Percentiles rank a stretch among this genome's conserved stretches.
Conservation (phyloP, 129 eudicot genomes). For the carrot (Daucus carota) region DNA sequence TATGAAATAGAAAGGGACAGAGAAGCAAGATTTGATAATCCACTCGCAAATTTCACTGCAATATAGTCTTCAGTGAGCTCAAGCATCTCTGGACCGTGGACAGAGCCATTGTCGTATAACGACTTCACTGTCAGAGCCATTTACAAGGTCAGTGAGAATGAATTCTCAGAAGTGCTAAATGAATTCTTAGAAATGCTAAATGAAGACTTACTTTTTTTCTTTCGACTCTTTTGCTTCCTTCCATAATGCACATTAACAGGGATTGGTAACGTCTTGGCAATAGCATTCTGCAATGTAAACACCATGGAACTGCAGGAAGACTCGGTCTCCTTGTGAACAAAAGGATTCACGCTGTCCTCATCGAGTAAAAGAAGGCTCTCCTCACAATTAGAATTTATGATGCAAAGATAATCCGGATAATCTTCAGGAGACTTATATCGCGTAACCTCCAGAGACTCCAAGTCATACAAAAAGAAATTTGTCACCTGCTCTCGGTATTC, state of each 20-base stretch:
- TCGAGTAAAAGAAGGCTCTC: neutral
- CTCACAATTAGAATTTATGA: neutral
- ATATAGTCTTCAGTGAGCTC: constrained; percentile 46
- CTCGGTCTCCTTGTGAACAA: neutral
- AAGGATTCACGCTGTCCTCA: neutral
- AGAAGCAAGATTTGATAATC: constrained; percentile 24
- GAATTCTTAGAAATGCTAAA: neutral
- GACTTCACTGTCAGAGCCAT: too few species aligned
- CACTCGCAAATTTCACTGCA: constrained; percentile 29
- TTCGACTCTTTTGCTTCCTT: too few species aligned
- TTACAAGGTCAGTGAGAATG: too few species aligned
- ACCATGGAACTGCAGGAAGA: neutral
- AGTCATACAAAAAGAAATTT: neutral
- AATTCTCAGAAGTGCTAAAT: neutral
- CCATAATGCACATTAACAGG: too few species aligned
- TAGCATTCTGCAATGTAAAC: neutral
- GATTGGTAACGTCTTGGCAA: neutral
- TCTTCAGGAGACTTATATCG: neutral
- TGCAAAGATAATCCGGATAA: neutral
- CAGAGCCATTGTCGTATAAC: constrained; percentile 23
- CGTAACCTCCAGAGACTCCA: neutral
- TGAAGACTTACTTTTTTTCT: too few species aligned
- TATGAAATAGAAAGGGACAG: constrained; percentile 32
- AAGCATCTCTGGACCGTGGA: too few species aligned
- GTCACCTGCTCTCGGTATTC: neutral